Evolutionary conservation across 1,139 yeast species (phyloP).

Genomic region (Meyerozyma elateridarum): DNA sequence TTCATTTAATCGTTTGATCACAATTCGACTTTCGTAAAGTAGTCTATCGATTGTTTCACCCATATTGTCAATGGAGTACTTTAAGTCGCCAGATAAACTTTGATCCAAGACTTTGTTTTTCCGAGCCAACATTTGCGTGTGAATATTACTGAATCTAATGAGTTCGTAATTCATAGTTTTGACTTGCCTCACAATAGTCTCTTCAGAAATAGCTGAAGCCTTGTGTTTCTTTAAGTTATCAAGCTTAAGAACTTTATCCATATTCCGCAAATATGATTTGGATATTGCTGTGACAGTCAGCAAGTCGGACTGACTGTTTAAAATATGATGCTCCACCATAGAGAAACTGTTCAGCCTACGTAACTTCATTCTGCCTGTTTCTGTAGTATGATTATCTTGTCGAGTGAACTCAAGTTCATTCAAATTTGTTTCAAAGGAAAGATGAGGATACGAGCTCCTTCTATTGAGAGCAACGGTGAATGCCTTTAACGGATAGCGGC

Average conservation of each 20-base stretch:
- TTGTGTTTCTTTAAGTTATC: conserved; percentile 16
- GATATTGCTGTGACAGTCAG: conserved; percentile 25
- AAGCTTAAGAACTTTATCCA: conserved; percentile 18
- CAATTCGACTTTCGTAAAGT: conserved; percentile 71
- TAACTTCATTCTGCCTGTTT: conserved; percentile 5
- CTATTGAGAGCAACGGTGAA: too few species aligned
- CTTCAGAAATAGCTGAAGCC: conserved; percentile 11
- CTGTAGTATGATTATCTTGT: conserved; percentile 10
- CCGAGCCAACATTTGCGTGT: conserved; percentile 26
- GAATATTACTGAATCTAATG: conserved; percentile 25
- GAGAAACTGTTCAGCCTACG: conserved; percentile 44
- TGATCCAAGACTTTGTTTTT: conserved; percentile 30
- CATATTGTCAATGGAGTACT: conserved; percentile 54
- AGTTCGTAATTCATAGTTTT: conserved; percentile 30
- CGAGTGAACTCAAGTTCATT: conserved; percentile 22
- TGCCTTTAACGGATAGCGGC: conserved; percentile 14
- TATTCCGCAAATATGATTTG: conserved; percentile 18
- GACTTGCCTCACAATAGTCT: conserved; percentile 21
- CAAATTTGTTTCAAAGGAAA: conserved; percentile 25
- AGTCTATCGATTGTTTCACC: conserved; percentile 71
- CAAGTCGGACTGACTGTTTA: conserved; percentile 9
- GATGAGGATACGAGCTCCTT: conserved; percentile 42
- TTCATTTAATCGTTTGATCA: conserved; percentile 71
- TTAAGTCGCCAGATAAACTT: conserved; percentile 30
- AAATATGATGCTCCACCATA: conserved; percentile 32